Percentiles rank a stretch among this genome's conserved stretches.
Conservation (phyloP, 2,329 filamentous ascomycete species). For the Penicillium sp. region DNA sequence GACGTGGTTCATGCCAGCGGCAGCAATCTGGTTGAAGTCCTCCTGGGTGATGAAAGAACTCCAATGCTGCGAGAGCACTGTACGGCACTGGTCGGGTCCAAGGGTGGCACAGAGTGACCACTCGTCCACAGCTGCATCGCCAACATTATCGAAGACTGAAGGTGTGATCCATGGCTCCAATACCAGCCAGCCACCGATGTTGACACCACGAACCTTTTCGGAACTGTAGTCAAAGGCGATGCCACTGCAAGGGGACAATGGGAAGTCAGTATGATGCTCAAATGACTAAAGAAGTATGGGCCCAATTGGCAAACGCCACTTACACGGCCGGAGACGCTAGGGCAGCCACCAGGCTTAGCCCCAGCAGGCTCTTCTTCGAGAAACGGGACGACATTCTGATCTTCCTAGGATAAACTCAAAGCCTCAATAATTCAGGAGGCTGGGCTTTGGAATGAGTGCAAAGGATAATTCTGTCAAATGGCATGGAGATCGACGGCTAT, state of each 20-base stretch:
- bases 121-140: conserved; percentile 59
- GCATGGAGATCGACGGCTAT: conserved; percentile 36
- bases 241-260: conserved; percentile 22
- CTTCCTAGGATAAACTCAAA: conserved; percentile 30
- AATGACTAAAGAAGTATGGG: background rate
- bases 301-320: conserved; percentile 19
- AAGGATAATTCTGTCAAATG: conserved; percentile 25
- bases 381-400: conserved; percentile 33
- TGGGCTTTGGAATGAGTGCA: conserved; percentile 30
- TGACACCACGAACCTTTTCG: conserved; percentile 65
- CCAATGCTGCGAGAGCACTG: conserved; percentile 61
- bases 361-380: conserved; percentile 32
- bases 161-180: conserved; percentile 68
- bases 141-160: conserved; percentile 59
- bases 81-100: conserved; percentile 53
- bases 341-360: conserved; percentile 32
- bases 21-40: conserved; percentile 61
- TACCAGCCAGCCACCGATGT: conserved; percentile 67
- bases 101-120: conserved; percentile 57
- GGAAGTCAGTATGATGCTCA: conserved; percentile 7
- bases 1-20: conserved; percentile 63
- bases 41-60: conserved; percentile 58
- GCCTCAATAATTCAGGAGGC: conserved; percentile 35
- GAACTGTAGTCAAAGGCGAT: conserved; percentile 56
- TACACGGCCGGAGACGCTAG: conserved; percentile 32